A percentile compares a stretch with the other conserved stretches of the same genome.
These are phyloP conservation scores for Zasmidium citrigriseum DNA, from an alignment of 2,329 filamentous ascomycete genomes.

Conservation along the genomic window DNA sequence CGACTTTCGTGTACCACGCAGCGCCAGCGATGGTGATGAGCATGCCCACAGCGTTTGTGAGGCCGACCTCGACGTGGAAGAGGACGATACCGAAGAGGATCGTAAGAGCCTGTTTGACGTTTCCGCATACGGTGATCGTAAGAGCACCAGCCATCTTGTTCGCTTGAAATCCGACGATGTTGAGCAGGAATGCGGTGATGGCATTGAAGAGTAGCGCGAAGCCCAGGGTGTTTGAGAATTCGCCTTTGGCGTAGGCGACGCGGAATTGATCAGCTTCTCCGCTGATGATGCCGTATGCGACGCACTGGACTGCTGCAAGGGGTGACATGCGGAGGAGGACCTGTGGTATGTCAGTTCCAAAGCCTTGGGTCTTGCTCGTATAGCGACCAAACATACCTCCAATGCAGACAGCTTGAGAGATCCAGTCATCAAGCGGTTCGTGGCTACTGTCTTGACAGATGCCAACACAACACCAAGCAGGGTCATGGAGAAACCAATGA, in stretches of 20 bases:
- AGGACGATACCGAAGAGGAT: conserved; percentile 39
- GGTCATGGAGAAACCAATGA: conserved; percentile 46
- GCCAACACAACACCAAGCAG: conserved; percentile 41
- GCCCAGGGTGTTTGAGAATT: conserved; percentile 57
- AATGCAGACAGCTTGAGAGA: conserved; percentile 58
- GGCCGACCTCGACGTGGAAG: conserved; percentile 36
- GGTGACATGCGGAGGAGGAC: conserved; percentile 43
- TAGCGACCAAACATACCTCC: conserved; percentile 44
- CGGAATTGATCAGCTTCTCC: conserved; percentile 20
- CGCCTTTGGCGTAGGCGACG: conserved; percentile 9
- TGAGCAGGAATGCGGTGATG: conserved; percentile 37
- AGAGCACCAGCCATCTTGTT: conserved; percentile 41
- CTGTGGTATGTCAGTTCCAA: neutral
- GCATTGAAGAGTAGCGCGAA: conserved; percentile 49
- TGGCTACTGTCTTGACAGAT: conserved; percentile 61
- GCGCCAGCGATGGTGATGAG: conserved; percentile 57
- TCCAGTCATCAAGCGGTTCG: conserved; percentile 66
- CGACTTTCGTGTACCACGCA: conserved; percentile 60
- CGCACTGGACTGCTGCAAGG: conserved; percentile 23
- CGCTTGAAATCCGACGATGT: conserved; percentile 39
- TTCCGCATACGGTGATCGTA: conserved; percentile 39
- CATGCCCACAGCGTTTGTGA: conserved; percentile 57
- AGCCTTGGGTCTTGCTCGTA: neutral
- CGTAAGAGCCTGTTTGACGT: conserved; percentile 41
- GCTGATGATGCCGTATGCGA: conserved; percentile 21